These are phyloP conservation scores for Taxawa tesnikishii DNA, from an alignment of 2,329 filamentous ascomycete species.

Conservation along the genomic window DNA sequence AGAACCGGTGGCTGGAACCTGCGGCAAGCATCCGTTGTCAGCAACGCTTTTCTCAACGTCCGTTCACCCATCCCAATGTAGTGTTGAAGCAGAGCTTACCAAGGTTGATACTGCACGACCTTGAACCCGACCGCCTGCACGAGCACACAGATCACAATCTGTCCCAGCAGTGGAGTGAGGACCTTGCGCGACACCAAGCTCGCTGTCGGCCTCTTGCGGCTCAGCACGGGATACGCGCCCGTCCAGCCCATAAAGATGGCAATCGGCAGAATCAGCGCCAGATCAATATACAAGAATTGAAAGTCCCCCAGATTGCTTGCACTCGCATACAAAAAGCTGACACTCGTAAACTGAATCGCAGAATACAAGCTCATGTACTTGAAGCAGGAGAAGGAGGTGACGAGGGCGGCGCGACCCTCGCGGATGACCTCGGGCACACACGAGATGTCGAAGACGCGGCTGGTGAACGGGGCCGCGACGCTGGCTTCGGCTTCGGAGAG, in stretches of 20 bases:
- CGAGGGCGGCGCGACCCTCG: constrained; percentile 84
- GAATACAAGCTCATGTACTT: constrained; percentile 99
- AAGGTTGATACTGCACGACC: constrained; percentile 64
- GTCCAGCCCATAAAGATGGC: constrained; percentile 99
- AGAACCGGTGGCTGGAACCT: constrained; percentile 71
- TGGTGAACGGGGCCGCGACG: constrained; percentile 96
- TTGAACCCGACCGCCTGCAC: constrained; percentile 66
- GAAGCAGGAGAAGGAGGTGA: constrained; percentile 99
- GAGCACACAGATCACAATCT: constrained; percentile 69
- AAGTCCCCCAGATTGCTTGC: constrained; percentile 95
- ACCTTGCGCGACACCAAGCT: constrained; percentile 89
- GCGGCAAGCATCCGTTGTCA: too few relatives aligned
- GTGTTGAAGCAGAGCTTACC: too few relatives aligned
- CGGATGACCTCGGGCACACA: constrained; percentile 89
- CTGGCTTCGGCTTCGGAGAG: constrained; percentile 95
- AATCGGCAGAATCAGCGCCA: constrained; percentile 84
- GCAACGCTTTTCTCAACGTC: too few relatives aligned
- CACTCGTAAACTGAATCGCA: constrained; percentile 96
- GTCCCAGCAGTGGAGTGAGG: constrained; percentile 74
- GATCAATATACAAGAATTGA: constrained; percentile 93
- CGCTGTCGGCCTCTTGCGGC: constrained; percentile 77
- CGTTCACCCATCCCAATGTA: too few relatives aligned
- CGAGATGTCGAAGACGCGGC: constrained; percentile 86
- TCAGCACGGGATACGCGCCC: constrained; percentile 64
- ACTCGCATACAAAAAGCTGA: constrained; percentile 89